phyloP scores from a whole-genome alignment of 2,329 filamentous ascomycete species.

The Aspergillus transmontanensis region DNA sequence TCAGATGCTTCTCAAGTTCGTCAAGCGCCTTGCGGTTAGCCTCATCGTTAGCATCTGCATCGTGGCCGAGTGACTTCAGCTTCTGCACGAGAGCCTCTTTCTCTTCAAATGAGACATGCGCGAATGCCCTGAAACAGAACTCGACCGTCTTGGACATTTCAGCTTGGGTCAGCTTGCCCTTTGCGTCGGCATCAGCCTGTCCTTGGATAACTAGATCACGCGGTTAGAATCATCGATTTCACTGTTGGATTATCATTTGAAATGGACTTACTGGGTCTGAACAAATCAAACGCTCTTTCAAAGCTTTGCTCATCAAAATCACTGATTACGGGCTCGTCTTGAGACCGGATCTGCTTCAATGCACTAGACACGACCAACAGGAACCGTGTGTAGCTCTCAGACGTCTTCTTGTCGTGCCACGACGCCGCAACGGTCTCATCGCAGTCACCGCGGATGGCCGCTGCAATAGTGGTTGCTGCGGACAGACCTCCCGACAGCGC shows the following conservation, averaged over 20 bases:
- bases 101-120: not conserved
- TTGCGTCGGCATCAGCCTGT: not conserved
- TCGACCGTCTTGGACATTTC: not conserved
- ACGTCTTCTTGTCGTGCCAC: slow-evolving; percentile 50
- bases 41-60: not conserved
- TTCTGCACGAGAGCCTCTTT: not conserved
- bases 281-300: slow-evolving; percentile 1
- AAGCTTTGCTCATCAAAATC: slow-evolving; percentile 7
- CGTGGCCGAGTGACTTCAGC: not conserved
- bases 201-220: slow-evolving; percentile 4
- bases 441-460: slow-evolving; percentile 26
- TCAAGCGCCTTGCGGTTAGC: not conserved
- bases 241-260: not conserved
- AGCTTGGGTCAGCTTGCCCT: not conserved
- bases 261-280: not conserved
- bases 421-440: slow-evolving; percentile 38
- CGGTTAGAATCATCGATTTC: no score
- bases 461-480: slow-evolving; percentile 47
- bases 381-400: slow-evolving; percentile 52
- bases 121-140: not conserved
- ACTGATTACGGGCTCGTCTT: slow-evolving; percentile 5
- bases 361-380: slow-evolving; percentile 37
- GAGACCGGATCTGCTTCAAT: slow-evolving; percentile 14
- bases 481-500: slow-evolving; percentile 48
- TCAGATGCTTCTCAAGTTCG: not conserved